These are phyloP conservation scores for Testicularia cyperi DNA, from an alignment of 1,284 basidiomycete genomes.

Conservation along the genomic window DNA sequence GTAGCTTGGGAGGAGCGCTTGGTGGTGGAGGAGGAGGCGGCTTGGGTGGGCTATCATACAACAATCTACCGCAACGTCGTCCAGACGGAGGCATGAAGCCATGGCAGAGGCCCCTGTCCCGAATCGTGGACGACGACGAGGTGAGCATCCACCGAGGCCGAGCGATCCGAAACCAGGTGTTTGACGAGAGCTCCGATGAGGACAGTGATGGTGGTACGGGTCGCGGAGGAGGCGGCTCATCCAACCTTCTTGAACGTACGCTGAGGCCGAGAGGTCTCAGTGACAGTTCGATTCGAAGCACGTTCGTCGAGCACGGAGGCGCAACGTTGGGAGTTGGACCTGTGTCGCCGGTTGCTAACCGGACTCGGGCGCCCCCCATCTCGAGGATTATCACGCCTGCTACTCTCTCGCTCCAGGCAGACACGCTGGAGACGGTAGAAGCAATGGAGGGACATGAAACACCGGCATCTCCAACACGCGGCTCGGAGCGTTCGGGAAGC, in stretches of 20 bases:
- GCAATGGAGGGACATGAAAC: no score
- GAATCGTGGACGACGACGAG: constrained; percentile 54
- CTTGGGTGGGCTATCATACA: not conserved
- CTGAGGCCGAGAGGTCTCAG: constrained; percentile 50
- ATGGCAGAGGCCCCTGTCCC: constrained; percentile 23
- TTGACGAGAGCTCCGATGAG: constrained; percentile 29
- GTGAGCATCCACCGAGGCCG: constrained; percentile 42
- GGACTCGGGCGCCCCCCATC: constrained; percentile 29
- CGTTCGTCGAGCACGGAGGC: constrained; percentile 47
- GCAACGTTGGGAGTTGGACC: constrained; percentile 8
- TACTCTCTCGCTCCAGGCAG: constrained; percentile 46
- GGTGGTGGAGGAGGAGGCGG: not conserved
- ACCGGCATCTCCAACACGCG: no score
- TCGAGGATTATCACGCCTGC: constrained; percentile 53
- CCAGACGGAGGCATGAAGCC: not conserved
- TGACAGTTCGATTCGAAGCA: constrained; percentile 55
- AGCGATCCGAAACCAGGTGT: constrained; percentile 30
- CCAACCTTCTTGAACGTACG: constrained; percentile 20
- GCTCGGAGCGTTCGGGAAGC: constrained; percentile 18
- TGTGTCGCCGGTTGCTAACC: constrained; percentile 8
- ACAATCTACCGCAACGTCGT: not conserved
- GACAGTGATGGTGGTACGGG: constrained; percentile 23
- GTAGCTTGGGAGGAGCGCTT: constrained; percentile 9
- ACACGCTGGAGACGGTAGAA: no score
- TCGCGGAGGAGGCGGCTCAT: constrained; percentile 6